Conservation (phyloP, 495 filamentous ascomycete genomes). For the Friedmanniomyces simplex region DNA sequence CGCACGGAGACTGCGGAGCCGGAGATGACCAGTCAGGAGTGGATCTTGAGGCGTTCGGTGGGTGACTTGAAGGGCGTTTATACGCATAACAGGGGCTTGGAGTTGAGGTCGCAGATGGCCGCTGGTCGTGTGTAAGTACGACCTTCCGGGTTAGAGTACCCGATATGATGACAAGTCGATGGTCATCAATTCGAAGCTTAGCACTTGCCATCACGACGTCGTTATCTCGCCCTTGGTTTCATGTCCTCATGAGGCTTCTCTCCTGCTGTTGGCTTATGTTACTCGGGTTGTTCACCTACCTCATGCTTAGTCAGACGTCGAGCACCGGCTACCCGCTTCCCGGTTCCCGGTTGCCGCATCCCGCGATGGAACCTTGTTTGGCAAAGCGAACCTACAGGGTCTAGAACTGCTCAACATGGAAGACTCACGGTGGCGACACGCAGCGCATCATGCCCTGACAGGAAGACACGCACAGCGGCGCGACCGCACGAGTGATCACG, state of each 20-base stretch:
- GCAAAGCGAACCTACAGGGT: background rate
- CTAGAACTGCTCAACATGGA: background rate
- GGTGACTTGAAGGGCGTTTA: conserved; percentile 15
- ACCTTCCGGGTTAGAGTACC: no score
- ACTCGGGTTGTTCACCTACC: no score
- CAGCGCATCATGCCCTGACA: background rate
- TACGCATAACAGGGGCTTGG: conserved; percentile 13
- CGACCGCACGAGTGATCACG: background rate
- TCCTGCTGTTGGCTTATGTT: no score
- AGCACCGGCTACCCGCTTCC: no score
- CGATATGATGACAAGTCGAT: no score
- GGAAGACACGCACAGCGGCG: background rate
- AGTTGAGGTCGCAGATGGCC: conserved; percentile 4
- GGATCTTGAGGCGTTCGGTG: conserved; percentile 13
- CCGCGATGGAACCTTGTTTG: no score
- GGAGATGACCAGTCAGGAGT: conserved; percentile 18
- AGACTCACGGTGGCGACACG: background rate
- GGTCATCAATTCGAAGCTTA: no score
- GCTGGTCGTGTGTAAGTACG: background rate
- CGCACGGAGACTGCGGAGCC: conserved; percentile 2
- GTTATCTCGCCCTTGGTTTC: no score
- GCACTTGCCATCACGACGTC: no score
- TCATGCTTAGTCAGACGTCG: no score
- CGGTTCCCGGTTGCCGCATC: no score
- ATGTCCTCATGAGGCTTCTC: no score